Conservation (phyloP, 352 stramenopile genomes). For the Saprolegnia diclina region DNA sequence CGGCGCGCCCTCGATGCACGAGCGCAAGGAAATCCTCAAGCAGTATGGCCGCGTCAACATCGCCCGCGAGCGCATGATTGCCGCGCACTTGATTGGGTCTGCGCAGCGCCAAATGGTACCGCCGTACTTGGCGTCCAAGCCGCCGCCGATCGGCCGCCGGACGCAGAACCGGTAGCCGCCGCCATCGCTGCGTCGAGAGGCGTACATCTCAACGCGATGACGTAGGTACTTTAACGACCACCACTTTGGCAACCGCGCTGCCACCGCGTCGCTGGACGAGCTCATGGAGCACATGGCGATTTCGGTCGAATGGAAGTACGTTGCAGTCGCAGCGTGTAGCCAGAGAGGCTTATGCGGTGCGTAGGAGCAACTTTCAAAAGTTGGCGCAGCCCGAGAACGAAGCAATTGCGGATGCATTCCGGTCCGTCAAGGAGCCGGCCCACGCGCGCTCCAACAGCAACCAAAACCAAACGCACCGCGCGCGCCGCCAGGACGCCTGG, state of each 20-base stretch:
- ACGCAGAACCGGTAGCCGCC: conserved; percentile 12
- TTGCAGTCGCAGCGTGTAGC: not conserved
- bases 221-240: conserved; percentile 40
- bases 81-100: conserved; percentile 16
- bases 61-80: conserved; percentile 16
- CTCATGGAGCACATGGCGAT: conserved; percentile 85
- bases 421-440: conserved; percentile 44
- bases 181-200: no score
- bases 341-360: not conserved
- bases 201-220: not conserved
- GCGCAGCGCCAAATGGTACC: conserved; percentile 23
- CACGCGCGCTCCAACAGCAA: conserved; percentile 32
- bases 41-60: conserved; percentile 17
- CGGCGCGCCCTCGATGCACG: not conserved
- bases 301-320: conserved; percentile 76
- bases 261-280: conserved; percentile 65
- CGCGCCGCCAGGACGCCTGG: conserved; percentile 61
- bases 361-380: conserved; percentile 81
- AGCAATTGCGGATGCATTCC: conserved; percentile 63
- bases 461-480: conserved; percentile 32
- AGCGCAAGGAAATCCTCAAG: conserved; percentile 13
- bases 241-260: conserved; percentile 72
- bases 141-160: conserved; percentile 15
- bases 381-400: conserved; percentile 70
- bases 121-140: conserved; percentile 18